Evolutionary conservation across 192 early-diverging fungal species (phyloP).

Genomic region (Coemansia sp.): DNA sequence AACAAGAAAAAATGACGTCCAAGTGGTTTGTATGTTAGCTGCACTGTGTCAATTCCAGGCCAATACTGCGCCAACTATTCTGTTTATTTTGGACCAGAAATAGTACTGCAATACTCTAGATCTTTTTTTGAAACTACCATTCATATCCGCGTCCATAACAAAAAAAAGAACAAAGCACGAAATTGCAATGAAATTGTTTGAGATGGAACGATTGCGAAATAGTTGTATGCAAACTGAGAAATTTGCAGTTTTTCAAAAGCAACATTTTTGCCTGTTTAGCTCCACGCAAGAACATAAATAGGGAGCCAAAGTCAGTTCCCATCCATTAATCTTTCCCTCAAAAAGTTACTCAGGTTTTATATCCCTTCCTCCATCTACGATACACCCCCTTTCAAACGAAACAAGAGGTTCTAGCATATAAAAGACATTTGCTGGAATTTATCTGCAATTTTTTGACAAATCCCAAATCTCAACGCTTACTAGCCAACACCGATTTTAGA

Average conservation of each 20-base stretch:
- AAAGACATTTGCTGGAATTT: not conserved
- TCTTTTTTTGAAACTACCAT: not conserved
- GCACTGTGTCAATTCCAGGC: not conserved
- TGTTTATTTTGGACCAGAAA: not conserved
- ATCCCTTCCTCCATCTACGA: not conserved
- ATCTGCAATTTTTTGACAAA: too few species aligned
- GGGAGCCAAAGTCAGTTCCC: not conserved
- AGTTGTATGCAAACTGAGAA: too few species aligned
- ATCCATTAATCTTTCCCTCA: not conserved
- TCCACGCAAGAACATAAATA: not conserved
- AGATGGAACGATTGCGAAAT: not conserved
- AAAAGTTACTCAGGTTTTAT: not conserved
- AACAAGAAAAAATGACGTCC: not conserved
- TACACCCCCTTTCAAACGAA: not conserved
- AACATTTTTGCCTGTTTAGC: too few species aligned
- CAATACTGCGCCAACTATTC: not conserved
- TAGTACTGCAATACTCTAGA: not conserved
- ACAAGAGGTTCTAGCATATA: conserved; percentile 2
- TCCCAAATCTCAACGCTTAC: too few species aligned
- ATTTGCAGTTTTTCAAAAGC: too few species aligned
- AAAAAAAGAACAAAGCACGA: not conserved
- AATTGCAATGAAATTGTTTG: not conserved
- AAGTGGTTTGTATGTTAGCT: not conserved
- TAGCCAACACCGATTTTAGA: not conserved
- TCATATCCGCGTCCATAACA: not conserved